phyloP scores from a whole-genome alignment of 129 eudicot species.

The Flaveria linearis region DNA sequence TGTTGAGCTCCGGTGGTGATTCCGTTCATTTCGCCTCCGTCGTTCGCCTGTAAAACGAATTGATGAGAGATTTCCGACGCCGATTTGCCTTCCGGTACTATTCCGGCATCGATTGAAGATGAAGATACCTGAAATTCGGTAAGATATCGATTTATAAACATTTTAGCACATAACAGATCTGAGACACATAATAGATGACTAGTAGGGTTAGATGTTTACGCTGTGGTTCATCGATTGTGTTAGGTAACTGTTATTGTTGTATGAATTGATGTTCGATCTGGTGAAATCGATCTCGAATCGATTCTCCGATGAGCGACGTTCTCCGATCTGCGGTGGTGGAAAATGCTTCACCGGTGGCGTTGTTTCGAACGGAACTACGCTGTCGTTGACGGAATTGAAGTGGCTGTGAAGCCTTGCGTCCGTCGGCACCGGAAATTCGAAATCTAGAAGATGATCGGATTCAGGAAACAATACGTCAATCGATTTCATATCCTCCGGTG shows the following conservation, averaged over 20 bases:
- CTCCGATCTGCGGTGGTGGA: slow-evolving; percentile 6
- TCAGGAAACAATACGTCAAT: slow-evolving; percentile 50
- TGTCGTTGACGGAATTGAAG: slow-evolving; percentile 45
- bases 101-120: slow-evolving; percentile 72
- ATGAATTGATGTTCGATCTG: slow-evolving; percentile 45
- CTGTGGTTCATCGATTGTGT: slow-evolving; percentile 57
- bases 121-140: slow-evolving; percentile 62
- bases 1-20: slow-evolving; percentile 26
- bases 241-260: slow-evolving; percentile 44
- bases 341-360: slow-evolving; percentile 23
- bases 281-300: slow-evolving; percentile 74
- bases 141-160: slow-evolving; percentile 10
- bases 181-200: too few species aligned
- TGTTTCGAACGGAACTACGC: slow-evolving; percentile 72
- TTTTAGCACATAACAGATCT: not conserved
- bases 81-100: slow-evolving; percentile 74
- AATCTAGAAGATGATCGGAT: slow-evolving; percentile 53
- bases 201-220: slow-evolving; percentile 39
- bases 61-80: slow-evolving; percentile 68
- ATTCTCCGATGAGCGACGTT: slow-evolving; percentile 41
- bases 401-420: slow-evolving; percentile 31
- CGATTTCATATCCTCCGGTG: slow-evolving; percentile 55
- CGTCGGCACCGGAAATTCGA: slow-evolving; percentile 45
- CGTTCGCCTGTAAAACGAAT: slow-evolving; percentile 30
- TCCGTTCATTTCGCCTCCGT: slow-evolving; percentile 29